Percentiles rank a stretch among this genome's conserved stretches.
These are phyloP conservation scores for Leccinum olivaceopallidum DNA, from an alignment of 768 basidiomycete species.

Conservation along the genomic window DNA sequence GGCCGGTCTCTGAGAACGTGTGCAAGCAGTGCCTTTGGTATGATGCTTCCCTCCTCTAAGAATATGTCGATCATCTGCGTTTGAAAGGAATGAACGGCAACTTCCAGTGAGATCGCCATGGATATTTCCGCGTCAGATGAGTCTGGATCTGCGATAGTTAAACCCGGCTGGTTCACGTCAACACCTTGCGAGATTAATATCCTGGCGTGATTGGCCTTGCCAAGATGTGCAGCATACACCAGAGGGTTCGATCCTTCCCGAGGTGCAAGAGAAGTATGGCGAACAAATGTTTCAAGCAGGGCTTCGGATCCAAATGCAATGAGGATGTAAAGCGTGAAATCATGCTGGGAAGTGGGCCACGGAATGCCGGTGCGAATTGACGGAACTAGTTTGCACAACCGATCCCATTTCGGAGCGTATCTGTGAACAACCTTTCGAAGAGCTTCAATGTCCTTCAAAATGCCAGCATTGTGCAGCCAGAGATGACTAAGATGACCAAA, in stretches of 20 bases:
- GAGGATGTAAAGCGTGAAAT: constrained; percentile 9
- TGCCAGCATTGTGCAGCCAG: neutral
- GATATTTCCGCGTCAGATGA: neutral
- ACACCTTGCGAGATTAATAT: neutral
- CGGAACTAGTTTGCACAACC: neutral
- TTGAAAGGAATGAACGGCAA: constrained; percentile 1
- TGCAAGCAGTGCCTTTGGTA: neutral
- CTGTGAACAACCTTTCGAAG: neutral
- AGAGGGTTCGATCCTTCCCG: constrained; percentile 4
- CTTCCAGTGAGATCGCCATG: neutral
- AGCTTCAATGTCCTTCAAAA: constrained; percentile 5
- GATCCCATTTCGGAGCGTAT: constrained; percentile 3
- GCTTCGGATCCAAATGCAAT: constrained; percentile 4
- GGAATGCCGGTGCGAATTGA: neutral
- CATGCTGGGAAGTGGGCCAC: constrained; percentile 9
- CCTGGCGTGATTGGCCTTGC: neutral
- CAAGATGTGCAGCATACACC: constrained; percentile 3
- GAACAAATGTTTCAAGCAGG: neutral
- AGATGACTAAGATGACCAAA: constrained; percentile 14
- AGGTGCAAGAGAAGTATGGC: neutral
- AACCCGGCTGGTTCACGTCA: neutral
- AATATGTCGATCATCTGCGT: constrained; percentile 1
- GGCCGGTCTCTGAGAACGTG: neutral
- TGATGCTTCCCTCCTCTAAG: neutral
- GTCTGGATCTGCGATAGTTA: neutral